Conservation (phyloP, 2,329 filamentous ascomycete genomes). For the Pseudogymnoascus sp. region DNA sequence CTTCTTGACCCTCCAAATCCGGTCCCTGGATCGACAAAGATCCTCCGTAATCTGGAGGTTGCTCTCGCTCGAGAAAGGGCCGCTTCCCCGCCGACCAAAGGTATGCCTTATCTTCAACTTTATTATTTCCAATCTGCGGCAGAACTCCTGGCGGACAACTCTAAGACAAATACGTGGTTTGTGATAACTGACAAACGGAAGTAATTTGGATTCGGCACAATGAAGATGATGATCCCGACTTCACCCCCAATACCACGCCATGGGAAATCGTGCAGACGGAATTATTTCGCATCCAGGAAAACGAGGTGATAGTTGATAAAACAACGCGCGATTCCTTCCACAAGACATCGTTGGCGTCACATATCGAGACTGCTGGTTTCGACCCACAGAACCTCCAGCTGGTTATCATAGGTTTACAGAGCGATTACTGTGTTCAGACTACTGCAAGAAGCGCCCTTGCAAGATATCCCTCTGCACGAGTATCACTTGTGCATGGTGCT, state of each 20-base stretch:
- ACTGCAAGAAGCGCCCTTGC: background rate
- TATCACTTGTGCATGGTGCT: conserved; percentile 1
- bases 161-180: background rate
- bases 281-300: background rate
- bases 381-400: background rate
- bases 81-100: background rate
- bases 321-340: background rate
- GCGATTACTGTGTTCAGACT: background rate
- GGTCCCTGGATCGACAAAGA: background rate
- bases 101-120: background rate
- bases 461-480: background rate
- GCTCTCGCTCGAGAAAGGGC: background rate
- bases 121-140: background rate
- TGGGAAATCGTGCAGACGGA: background rate
- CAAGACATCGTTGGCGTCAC: background rate
- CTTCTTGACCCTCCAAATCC: background rate
- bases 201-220: conserved; percentile 4
- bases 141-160: background rate
- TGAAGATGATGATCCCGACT: background rate
- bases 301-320: background rate
- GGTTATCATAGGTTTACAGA: background rate
- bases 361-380: background rate
- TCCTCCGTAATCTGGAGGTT: background rate
- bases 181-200: conserved; percentile 3
- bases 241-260: background rate